Base-by-base conservation (phyloP, 2,329 filamentous ascomycete genomes). In the Fusarium irregulare region DNA sequence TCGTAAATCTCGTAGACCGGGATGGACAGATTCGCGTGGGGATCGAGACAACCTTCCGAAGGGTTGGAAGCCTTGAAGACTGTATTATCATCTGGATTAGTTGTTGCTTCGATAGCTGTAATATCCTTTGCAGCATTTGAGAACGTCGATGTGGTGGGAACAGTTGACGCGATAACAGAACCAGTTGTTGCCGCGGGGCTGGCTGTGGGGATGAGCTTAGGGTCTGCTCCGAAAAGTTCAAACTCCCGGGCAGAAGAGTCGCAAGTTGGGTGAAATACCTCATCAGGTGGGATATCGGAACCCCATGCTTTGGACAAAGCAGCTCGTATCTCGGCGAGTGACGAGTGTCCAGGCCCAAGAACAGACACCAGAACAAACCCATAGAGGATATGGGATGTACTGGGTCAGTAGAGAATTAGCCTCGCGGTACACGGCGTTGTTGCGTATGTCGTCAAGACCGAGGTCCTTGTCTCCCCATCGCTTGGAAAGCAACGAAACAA, bases 161-260 rank as follows among this genome's bases (percentile, higher is more conserved):
- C 7, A 34, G 32, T 37, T 37, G 32, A 37, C 32, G 32, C 1
- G 3, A 37, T 4, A 4, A 37, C 6, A 6, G 32, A 16, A 37
- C 1, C 3, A 18, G 32, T 5, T 9, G 5, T 18, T 4, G 6
- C 16, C 16, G 9, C 4, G 32, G 1, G 32, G 9, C 9, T 18
- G 32, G 16, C 32, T 37, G 32, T 5, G 6, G 9, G 2, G 1
- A 3, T 9, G 5, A n/a, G 18, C 34, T 37, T 37, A 1, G 34
- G 34, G 3, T 12, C 10, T 3, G 11, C 2, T n/a, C 18, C 34
- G 18, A 37, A 12, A 37, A 37, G 34, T 37, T 37, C 34, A 6
- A 37, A n/a, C 18, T 37, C 34, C 34, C 9, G 18, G 3, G 34
- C 12, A 37, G 18, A n/a, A 37, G 18, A n/a, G 34, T 37, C 0